These are phyloP conservation scores for Clavispora fructus DNA, from an alignment of 805 yeast species.

Conservation along the genomic window DNA sequence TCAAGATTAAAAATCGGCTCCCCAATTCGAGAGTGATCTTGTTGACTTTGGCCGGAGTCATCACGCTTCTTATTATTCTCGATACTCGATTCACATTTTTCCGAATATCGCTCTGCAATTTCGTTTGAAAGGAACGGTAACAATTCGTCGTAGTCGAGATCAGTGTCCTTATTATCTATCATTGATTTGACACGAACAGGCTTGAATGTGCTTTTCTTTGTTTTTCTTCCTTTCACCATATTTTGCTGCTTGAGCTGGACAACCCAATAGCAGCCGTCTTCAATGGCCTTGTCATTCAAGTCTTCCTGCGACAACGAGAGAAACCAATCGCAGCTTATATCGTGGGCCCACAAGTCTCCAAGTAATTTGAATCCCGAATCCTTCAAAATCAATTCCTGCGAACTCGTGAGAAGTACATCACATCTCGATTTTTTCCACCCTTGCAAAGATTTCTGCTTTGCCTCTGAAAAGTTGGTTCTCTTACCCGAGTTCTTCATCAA, in stretches of 20 bases:
- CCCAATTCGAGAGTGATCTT: conserved; percentile 9
- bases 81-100: conserved; percentile 5
- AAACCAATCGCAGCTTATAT: conserved; percentile 69
- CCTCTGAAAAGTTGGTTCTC: conserved; percentile 37
- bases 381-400: conserved; percentile 50
- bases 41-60: conserved; percentile 1
- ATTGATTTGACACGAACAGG: conserved; percentile 71
- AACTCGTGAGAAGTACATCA: conserved; percentile 74
- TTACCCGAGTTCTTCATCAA: conserved; percentile 38
- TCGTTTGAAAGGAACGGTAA: conserved; percentile 26
- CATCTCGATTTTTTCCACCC: conserved; percentile 51
- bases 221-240: conserved; percentile 17
- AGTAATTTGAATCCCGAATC: conserved; percentile 62
- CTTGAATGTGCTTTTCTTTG: conserved; percentile 47
- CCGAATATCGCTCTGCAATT: conserved; percentile 20
- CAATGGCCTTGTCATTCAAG: conserved; percentile 53
- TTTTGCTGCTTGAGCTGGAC: conserved; percentile 69
- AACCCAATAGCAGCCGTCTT: conserved; percentile 72
- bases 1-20: conserved; percentile 30
- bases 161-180: conserved; percentile 57
- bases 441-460: conserved; percentile 8
- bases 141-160: conserved; percentile 67
- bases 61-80: not conserved
- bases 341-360: conserved; percentile 65
- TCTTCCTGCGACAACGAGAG: conserved; percentile 49